Evolutionary conservation across 768 basidiomycete genomes (phyloP).

Genomic region (Tricholoma furcatifolium): DNA sequence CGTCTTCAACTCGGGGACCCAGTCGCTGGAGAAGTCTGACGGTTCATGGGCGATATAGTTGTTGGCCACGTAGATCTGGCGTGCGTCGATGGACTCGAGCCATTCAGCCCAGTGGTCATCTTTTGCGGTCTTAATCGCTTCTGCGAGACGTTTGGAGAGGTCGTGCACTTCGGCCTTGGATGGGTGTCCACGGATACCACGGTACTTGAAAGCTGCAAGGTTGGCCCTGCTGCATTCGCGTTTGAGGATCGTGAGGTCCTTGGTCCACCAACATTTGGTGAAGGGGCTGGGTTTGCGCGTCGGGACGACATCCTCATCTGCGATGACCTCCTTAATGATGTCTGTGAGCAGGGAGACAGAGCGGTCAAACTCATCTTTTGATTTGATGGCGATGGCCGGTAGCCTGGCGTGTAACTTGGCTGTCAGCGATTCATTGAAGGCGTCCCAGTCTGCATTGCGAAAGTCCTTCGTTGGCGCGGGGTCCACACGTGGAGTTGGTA

Average conservation of each 20-base stretch:
- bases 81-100: neutral
- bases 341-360: constrained; percentile 1
- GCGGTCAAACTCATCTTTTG: neutral
- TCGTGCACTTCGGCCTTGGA: neutral
- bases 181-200: neutral
- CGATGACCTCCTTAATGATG: constrained; percentile 8
- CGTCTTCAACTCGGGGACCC: neutral
- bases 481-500: neutral
- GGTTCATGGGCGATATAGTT: constrained; percentile 1
- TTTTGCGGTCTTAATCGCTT: neutral
- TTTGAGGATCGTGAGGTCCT: constrained; percentile 11
- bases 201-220: neutral
- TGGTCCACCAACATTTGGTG: constrained; percentile 20
- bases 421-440: constrained; percentile 14
- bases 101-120: neutral
- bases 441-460: constrained; percentile 20
- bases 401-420: neutral
- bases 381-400: neutral
- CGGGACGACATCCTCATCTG: neutral
- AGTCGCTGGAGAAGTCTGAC: neutral
- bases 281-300: constrained; percentile 13
- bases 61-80: neutral
- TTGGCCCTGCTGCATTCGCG: no score
- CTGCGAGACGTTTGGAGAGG: neutral
- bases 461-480: constrained; percentile 16